phyloP scores from a whole-genome alignment of 345 rosid species.

The Syzygium aqueum region DNA sequence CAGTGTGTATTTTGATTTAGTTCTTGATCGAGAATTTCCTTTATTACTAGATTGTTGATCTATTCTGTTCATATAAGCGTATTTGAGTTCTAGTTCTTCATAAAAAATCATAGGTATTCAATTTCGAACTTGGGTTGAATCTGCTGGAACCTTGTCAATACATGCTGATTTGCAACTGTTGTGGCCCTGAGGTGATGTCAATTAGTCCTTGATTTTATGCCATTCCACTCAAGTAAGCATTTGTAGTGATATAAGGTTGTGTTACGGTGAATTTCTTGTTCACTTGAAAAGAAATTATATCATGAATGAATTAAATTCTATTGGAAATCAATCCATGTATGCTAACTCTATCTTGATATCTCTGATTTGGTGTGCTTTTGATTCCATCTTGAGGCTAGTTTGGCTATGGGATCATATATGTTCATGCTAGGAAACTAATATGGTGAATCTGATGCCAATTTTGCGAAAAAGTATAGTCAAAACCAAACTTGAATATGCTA shows the following conservation, averaged over 20 bases:
- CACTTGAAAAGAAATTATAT: too few relatives aligned
- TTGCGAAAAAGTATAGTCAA: too few relatives aligned
- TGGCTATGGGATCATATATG: too few relatives aligned
- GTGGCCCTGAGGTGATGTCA: rapidly evolving
- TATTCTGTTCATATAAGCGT: neutral
- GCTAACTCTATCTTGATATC: neutral
- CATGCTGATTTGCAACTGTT: rapidly evolving
- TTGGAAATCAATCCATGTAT: neutral
- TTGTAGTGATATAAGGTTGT: neutral
- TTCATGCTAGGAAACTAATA: too few relatives aligned
- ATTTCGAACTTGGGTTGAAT: neutral
- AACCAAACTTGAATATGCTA: too few relatives aligned
- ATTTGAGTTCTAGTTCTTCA: neutral
- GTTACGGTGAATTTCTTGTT: too few relatives aligned
- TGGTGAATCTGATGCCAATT: too few relatives aligned
- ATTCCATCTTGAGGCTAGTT: neutral
- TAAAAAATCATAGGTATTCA: neutral
- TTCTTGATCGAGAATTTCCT: neutral
- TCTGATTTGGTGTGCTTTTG: neutral
- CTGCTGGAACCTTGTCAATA: neutral
- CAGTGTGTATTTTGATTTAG: neutral
- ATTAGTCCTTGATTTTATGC: too few relatives aligned
- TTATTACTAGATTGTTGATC: neutral
- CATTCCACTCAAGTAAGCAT: neutral
- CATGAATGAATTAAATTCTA: neutral